Evolutionary conservation across 768 basidiomycete genomes (phyloP).

Genomic region (Amanita jacksonii): DNA sequence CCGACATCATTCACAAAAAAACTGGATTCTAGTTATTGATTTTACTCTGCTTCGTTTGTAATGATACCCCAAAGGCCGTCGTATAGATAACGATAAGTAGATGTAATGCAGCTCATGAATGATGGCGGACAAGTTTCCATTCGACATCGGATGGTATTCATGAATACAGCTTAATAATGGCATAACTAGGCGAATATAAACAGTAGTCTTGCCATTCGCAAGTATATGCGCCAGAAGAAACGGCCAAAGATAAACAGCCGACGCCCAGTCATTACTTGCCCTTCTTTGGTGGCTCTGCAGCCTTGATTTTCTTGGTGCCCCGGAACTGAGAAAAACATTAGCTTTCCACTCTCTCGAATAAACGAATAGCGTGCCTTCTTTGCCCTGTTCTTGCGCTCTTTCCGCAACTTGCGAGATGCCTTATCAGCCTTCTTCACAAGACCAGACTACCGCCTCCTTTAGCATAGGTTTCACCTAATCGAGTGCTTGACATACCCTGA

Average conservation of each 20-base stretch:
- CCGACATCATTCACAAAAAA: constrained; percentile 97
- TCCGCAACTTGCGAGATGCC: constrained; percentile 93
- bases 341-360: background rate
- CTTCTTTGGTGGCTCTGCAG: constrained; percentile 87
- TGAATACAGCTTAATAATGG: constrained; percentile 10
- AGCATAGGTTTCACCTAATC: background rate
- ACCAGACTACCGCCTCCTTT: constrained; percentile 41
- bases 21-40: constrained; percentile 55
- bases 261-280: constrained; percentile 54
- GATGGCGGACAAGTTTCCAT: constrained; percentile 1
- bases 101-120: constrained; percentile 1
- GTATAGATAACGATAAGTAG: constrained; percentile 3
- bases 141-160: constrained; percentile 15
- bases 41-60: constrained; percentile 4
- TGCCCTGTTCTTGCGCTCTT: constrained; percentile 98
- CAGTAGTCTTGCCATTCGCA: constrained; percentile 1
- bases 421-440: constrained; percentile 72
- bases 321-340: constrained; percentile 52
- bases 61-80: constrained; percentile 8
- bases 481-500: constrained; percentile 62
- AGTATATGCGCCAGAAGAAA: constrained; percentile 18
- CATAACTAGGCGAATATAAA: constrained; percentile 10
- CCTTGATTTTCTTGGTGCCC: constrained; percentile 94
- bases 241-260: constrained; percentile 19
- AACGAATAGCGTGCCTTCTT: constrained; percentile 67